Evolutionary conservation across 2,329 filamentous ascomycete species (phyloP).

Genomic region (Escovopsis sp.): DNA sequence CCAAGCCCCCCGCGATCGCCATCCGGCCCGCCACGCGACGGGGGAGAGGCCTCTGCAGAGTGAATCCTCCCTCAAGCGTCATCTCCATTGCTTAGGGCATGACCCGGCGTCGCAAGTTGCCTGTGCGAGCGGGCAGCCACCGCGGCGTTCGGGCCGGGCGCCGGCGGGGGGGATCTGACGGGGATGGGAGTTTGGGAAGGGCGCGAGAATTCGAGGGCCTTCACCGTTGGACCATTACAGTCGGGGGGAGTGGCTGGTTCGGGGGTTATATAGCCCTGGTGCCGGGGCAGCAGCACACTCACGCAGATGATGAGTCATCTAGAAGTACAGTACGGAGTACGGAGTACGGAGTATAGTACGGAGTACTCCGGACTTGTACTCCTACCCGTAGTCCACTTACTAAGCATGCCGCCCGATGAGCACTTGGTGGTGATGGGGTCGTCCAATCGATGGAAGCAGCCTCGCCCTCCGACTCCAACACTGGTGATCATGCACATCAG

Average conservation of each 20-base stretch:
- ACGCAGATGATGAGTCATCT: too few species aligned
- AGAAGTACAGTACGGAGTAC: too few species aligned
- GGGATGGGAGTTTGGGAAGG: slow-evolving; percentile 32
- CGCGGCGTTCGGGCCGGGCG: slow-evolving; percentile 56
- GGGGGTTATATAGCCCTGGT: slow-evolving; percentile 10
- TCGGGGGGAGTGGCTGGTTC: slow-evolving; percentile 14
- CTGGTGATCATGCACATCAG: too few species aligned
- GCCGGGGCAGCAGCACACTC: neutral
- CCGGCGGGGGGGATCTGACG: slow-evolving; percentile 38
- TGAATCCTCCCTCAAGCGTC: slow-evolving; percentile 56
- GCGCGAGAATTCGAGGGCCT: slow-evolving; percentile 39
- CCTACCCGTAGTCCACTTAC: too few species aligned
- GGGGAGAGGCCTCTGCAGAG: slow-evolving; percentile 58
- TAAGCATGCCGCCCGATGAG: too few species aligned
- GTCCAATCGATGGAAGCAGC: too few species aligned
- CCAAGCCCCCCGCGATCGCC: slow-evolving; percentile 48
- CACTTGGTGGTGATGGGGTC: too few species aligned
- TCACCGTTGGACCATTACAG: slow-evolving; percentile 51
- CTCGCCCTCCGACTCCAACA: too few species aligned
- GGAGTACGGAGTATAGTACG: too few species aligned
- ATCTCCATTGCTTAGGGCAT: slow-evolving; percentile 53
- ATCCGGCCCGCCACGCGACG: slow-evolving; percentile 56
- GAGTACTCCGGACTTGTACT: too few species aligned
- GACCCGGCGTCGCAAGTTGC: slow-evolving; percentile 47
- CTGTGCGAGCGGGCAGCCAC: slow-evolving; percentile 50